Conservation (phyloP, 73 alveolate species). For the Breviolum minutum region DNA sequence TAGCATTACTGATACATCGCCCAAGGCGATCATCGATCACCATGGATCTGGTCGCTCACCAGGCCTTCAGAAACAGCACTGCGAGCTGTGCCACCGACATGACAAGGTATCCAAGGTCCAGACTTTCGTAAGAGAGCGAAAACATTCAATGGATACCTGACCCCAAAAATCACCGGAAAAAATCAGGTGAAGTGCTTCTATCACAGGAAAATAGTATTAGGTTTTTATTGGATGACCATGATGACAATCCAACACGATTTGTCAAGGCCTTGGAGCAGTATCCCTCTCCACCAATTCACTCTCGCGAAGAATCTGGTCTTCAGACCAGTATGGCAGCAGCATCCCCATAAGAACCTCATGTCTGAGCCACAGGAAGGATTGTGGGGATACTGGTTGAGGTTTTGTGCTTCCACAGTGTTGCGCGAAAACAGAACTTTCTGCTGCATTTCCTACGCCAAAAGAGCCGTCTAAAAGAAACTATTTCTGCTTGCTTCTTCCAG, state of each 20-base stretch:
- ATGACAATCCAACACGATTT: neutral
- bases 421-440: too few relatives aligned
- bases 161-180: neutral
- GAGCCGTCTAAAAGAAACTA: too few relatives aligned
- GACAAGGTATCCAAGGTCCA: neutral
- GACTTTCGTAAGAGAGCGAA: slow-evolving; percentile 82
- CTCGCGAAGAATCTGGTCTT: slow-evolving; percentile 57
- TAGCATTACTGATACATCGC: neutral
- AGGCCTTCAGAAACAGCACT: slow-evolving; percentile 1
- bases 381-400: too few relatives aligned
- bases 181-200: too few relatives aligned
- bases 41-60: slow-evolving; percentile 39
- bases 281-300: slow-evolving; percentile 46
- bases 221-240: neutral
- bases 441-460: too few relatives aligned
- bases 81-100: too few relatives aligned
- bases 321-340: slow-evolving; percentile 72
- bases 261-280: slow-evolving; percentile 44
- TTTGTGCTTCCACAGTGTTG: too few relatives aligned
- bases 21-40: neutral
- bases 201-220: neutral
- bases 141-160: slow-evolving; percentile 75
- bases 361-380: too few relatives aligned
- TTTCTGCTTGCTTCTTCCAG: too few relatives aligned
- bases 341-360: slow-evolving; percentile 76